Evolutionary conservation across 306 rosid genomes (phyloP), one percentile per base, ranked within the genome.

Genomic region (Cicer chorassanicum): DNA sequence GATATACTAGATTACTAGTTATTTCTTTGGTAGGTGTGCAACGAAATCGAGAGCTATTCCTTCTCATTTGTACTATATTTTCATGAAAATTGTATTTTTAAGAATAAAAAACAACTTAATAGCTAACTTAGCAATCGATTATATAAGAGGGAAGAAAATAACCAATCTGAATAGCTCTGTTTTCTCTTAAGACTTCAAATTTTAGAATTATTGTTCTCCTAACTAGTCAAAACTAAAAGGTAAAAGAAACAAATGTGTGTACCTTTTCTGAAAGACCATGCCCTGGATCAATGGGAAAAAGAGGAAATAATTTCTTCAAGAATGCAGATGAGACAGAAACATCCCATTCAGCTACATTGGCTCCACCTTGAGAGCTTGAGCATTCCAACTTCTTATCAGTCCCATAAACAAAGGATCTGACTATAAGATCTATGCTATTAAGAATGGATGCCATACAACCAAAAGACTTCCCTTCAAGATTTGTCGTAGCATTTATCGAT

Each of bases 401-500:
- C 63, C 75, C 87, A 85, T 85, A 61, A 70, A 88, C 51, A 68
- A 86, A 76, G 75, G 88, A 88, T 73, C 81, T 82, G 72, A 90
- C 75, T 61, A 83, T 78, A 65, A 84, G 92, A 75, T 90, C 90
- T 81, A 92, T 54, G 81, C 97, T 76, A 16, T 78, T 81, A 78
- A 94, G 92, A 66, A 91, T 71, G 54, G 82, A 87, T 66, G 75
- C 11, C 87, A 90, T 76, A 81, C 95, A 94, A 72, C 89, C 89
- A 85, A 85, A 90, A 53, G 88, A 82, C 62, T 81, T 93, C 56
- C 78, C 82, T 71, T 85, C 92, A 72, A 88, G 82, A 73, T 73
- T 64, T 56, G 81, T 78, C 40, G 16, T 80, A 65, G 83, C 68
- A 59, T 81, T 86, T 83, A 79, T 65, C 36, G 24, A 68, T 1